Percentiles rank a stretch among this genome's conserved stretches.
Conservation (phyloP, 768 basidiomycete genomes). For the Mycena venus region DNA sequence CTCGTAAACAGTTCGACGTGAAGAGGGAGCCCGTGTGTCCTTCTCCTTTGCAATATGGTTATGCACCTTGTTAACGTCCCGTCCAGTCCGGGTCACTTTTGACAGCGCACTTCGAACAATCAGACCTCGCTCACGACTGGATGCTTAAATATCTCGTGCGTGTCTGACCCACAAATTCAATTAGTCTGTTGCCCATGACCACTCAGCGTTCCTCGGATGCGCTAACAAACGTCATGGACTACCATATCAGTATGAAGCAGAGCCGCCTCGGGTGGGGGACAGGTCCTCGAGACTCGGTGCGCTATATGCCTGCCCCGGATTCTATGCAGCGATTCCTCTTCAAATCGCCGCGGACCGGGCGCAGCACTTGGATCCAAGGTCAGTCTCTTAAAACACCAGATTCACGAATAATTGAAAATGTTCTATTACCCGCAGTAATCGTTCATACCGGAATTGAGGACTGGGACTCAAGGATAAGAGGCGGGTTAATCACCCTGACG, state of each 20-base stretch:
- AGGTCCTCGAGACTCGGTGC: not conserved
- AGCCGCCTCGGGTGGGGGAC: slow-evolving; percentile 6
- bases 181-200: not conserved
- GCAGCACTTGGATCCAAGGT: slow-evolving; percentile 11
- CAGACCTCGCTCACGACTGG: slow-evolving; percentile 27
- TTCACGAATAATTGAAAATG: not conserved
- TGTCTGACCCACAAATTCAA: not conserved
- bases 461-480: slow-evolving; percentile 8
- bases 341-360: not conserved
- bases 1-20: slow-evolving; percentile 6
- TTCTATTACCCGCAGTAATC: not conserved
- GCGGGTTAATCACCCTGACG: slow-evolving; percentile 19
- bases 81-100: slow-evolving; percentile 17
- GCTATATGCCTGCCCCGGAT: slow-evolving; percentile 1
- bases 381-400: not conserved
- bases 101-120: slow-evolving; percentile 19
- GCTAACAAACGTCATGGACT: not conserved
- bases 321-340: slow-evolving; percentile 3
- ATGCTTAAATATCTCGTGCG: slow-evolving; percentile 27
- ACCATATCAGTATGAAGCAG: slow-evolving; percentile 17
- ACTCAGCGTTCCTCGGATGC: slow-evolving; percentile 13
- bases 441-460: not conserved
- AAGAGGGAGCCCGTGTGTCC: slow-evolving; percentile 18
- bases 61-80: too few relatives aligned
- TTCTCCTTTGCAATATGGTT: too few relatives aligned